Conservation (phyloP, 2,329 filamentous ascomycete species). For the Seiridium cupressi region DNA sequence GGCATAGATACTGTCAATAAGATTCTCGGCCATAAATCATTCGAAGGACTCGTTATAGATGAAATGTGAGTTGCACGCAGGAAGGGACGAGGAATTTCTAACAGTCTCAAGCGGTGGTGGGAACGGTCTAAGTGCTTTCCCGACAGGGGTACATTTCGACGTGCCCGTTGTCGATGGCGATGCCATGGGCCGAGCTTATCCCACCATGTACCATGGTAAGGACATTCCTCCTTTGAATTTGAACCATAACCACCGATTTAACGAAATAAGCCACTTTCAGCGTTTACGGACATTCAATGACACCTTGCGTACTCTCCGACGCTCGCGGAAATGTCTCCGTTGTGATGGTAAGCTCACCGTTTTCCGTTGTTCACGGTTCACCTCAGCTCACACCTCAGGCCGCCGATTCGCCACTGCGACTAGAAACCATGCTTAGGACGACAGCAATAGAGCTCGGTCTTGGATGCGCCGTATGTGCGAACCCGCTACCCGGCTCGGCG, state of each 20-base stretch:
- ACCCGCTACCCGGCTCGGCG: neutral
- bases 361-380: neutral
- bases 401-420: neutral
- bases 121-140: neutral
- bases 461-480: slow-evolving; percentile 4
- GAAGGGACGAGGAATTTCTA: neutral
- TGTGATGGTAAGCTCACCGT: neutral
- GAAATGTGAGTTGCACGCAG: neutral
- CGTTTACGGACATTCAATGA: neutral
- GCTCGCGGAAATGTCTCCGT: neutral
- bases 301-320: neutral
- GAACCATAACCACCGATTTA: neutral
- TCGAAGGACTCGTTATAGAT: neutral
- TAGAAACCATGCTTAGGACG: neutral
- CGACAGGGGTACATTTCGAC: neutral
- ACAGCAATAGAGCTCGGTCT: slow-evolving; percentile 5
- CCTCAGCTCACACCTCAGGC: neutral
- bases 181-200: slow-evolving; percentile 4
- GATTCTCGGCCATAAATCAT: neutral
- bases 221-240: neutral
- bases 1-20: slow-evolving; percentile 1
- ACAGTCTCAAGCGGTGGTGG: neutral
- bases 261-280: neutral
- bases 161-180: slow-evolving; percentile 1
- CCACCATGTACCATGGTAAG: slow-evolving; percentile 6